Base-by-base conservation (phyloP, 345 rosid species). In the Nephelium lappaceum region DNA sequence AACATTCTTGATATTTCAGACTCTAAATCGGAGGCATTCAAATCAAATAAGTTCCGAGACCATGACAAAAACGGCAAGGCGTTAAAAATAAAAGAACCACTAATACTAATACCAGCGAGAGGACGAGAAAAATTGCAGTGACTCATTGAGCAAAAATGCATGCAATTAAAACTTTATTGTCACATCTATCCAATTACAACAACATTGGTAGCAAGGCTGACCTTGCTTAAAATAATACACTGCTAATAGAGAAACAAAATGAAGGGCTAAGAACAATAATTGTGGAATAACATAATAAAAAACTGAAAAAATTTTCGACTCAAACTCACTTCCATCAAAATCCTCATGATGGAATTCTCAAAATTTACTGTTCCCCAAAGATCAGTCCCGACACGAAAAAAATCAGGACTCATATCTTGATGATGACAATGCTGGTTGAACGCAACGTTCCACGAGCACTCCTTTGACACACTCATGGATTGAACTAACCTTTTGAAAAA, bases 391-490 rank as follows among this genome's bases (percentile, higher is more conserved):
- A 39, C 15, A 45, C 24, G 5, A 57, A 4, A 23, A 60, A 75
- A 67, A 49, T 36, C 76, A 51, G 73, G 72, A 70, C 14, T 23
- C 18, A 19, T 42, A 76, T 58, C 79, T 49, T 27, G 74, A 74
- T 53, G n/a, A 5, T 21, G 8, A 7, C 25, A 69, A n/a, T n/a
- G 67, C 60, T 23, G 58, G 36, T 25, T 47, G 58, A 53, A 51
- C 57, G 3, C 75, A 47, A 42, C 21, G 38, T 65, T 64, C 63
- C 63, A 27, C 0, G 16, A 49, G 53, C 11, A 18, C 67, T 65
- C 47, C 83, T 76, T 77, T 38, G 79, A 77, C 18, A 10, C 67
- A 67, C 39, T 76, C 75, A 31, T 24, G 72, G 16, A 41, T 36
- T 63, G 19, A 47, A 78, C 45, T 53, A 39, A 36, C 62, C 39